Conservation (phyloP, 1,284 basidiomycete species). For the Vanrija sp. region DNA sequence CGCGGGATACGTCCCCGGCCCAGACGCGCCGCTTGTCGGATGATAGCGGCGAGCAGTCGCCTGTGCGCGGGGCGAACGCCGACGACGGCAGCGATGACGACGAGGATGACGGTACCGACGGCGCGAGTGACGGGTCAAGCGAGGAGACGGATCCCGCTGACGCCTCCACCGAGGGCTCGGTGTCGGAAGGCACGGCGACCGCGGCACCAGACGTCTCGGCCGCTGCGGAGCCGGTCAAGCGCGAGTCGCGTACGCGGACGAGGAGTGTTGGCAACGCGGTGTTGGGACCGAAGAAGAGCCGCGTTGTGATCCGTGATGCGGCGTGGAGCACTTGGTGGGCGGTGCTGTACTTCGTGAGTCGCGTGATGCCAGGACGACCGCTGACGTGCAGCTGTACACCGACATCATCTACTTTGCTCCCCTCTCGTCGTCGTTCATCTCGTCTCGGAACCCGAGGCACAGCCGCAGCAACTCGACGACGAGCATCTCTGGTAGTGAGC, state of each 20-base stretch:
- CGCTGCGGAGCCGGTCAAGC: background rate
- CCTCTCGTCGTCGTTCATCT: constrained; percentile 59
- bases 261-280: constrained; percentile 1
- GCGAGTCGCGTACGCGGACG: constrained; percentile 4
- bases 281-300: constrained; percentile 54
- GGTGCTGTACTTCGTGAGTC: constrained; percentile 71
- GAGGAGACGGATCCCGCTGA: background rate
- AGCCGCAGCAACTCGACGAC: background rate
- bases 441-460: constrained; percentile 1
- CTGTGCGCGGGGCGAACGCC: background rate
- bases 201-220: background rate
- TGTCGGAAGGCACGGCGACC: too few species aligned
- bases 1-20: constrained; percentile 11
- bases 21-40: constrained; percentile 5
- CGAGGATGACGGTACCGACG: constrained; percentile 12
- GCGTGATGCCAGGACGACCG: background rate
- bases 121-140: constrained; percentile 1
- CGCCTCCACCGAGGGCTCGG: too few species aligned
- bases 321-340: constrained; percentile 79
- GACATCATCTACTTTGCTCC: constrained; percentile 80
- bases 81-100: background rate
- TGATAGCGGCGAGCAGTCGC: background rate
- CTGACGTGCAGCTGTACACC: constrained; percentile 65
- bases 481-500: background rate
- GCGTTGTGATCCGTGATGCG: constrained; percentile 67